Conservation (phyloP, 2,329 filamentous ascomycete species). For the Aspergillus eucalypticola region DNA sequence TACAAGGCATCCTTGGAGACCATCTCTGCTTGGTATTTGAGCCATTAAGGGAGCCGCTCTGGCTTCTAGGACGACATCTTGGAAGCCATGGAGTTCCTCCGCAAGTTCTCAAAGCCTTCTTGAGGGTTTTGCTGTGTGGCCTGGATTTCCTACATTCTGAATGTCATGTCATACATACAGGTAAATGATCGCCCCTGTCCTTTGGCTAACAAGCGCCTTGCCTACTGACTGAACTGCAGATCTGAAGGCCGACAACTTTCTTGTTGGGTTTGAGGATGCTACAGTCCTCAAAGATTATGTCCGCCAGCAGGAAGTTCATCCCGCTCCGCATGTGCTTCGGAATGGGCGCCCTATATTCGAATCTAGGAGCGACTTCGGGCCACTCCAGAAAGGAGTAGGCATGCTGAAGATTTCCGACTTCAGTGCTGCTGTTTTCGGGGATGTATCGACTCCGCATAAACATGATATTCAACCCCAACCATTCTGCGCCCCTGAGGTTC, state of each 20-base stretch:
- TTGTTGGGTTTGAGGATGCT: conserved; percentile 31
- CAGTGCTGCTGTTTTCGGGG: conserved; percentile 29
- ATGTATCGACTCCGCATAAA: conserved; percentile 36
- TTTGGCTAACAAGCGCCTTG: no score
- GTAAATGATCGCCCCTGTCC: no score
- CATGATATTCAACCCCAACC: conserved; percentile 45
- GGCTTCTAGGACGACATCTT: conserved; percentile 30
- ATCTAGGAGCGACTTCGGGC: conserved; percentile 30
- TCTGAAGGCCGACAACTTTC: conserved; percentile 44
- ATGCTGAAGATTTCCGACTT: conserved; percentile 33
- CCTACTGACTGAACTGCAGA: conserved; percentile 25
- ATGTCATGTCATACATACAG: conserved; percentile 43
- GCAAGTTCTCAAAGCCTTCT: neutral
- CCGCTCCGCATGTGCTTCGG: conserved; percentile 22
- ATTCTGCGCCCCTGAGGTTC: conserved; percentile 35
- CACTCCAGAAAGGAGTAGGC: conserved; percentile 22
- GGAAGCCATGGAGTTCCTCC: conserved; percentile 21
- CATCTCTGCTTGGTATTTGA: conserved; percentile 42
- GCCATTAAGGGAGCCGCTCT: conserved; percentile 39
- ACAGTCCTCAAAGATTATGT: no score
- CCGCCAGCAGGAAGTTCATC: conserved; percentile 23
- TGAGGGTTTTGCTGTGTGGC: conserved; percentile 35
- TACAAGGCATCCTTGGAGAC: conserved; percentile 25
- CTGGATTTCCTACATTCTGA: conserved; percentile 46
- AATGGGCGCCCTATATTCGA: conserved; percentile 29